Evolutionary conservation across 2,329 filamentous ascomycete genomes (phyloP).

Genomic region (Dactylellina haptotyla): DNA sequence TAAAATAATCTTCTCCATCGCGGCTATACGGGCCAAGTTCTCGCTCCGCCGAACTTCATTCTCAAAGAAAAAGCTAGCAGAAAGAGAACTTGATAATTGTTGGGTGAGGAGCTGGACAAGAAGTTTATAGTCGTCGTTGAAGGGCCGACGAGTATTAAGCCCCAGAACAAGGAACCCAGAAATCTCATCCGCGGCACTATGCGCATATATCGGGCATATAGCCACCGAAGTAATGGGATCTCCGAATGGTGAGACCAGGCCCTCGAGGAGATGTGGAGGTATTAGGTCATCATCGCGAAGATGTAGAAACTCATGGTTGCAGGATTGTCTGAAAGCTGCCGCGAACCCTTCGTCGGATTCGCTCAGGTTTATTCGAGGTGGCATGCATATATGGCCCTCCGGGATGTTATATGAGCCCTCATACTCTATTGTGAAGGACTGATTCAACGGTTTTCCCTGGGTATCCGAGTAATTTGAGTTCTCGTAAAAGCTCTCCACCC

Average conservation of each 20-base stretch:
- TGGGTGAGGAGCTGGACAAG: constrained; percentile 69
- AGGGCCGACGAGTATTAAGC: constrained; percentile 79
- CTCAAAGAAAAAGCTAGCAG: constrained; percentile 81
- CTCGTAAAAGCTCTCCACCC: constrained; percentile 75
- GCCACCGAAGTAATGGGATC: constrained; percentile 28
- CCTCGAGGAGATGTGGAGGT: constrained; percentile 33
- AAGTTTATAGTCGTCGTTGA: constrained; percentile 79
- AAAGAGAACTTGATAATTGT: constrained; percentile 77
- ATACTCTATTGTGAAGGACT: constrained; percentile 31
- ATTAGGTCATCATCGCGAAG: constrained; percentile 7
- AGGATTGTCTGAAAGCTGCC: constrained; percentile 33
- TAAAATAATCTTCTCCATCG: constrained; percentile 78
- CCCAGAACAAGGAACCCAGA: constrained; percentile 82
- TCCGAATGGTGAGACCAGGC: constrained; percentile 17
- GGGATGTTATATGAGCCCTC: constrained; percentile 35
- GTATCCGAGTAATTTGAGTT: constrained; percentile 17
- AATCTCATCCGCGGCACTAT: constrained; percentile 33
- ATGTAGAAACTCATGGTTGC: constrained; percentile 29
- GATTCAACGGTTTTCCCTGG: constrained; percentile 2
- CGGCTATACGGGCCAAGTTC: constrained; percentile 76
- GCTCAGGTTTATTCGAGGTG: constrained; percentile 19
- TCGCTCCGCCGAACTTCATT: constrained; percentile 82
- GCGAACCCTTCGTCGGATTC: constrained; percentile 43
- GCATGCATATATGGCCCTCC: constrained; percentile 33
- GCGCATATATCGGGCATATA: constrained; percentile 32